phyloP scores from a whole-genome alignment of 1,284 basidiomycete species.

The Macrocystidia cucumis region DNA sequence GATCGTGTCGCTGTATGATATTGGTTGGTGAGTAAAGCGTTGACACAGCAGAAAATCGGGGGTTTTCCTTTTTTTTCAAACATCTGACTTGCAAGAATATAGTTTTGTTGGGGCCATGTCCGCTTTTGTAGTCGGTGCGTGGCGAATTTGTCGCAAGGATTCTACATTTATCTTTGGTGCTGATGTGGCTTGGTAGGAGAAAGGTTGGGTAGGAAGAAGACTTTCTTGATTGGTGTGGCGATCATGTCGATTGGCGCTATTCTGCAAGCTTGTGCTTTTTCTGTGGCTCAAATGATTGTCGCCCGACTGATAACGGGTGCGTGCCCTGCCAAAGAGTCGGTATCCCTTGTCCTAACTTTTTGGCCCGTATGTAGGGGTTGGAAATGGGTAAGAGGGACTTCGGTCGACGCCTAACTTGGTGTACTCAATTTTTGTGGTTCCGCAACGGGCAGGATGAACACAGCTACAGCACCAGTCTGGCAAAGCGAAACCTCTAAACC shows the following conservation, averaged over 20 bases:
- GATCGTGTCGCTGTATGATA: slow-evolving; percentile 39
- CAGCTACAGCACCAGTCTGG: slow-evolving; percentile 55
- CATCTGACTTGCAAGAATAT: not conserved
- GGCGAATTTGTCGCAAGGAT: not conserved
- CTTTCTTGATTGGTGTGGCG: slow-evolving; percentile 37
- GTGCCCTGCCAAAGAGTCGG: slow-evolving; percentile 5
- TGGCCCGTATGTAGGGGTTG: no score
- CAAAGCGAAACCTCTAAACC: slow-evolving; percentile 65
- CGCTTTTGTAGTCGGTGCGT: slow-evolving; percentile 32
- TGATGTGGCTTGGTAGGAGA: slow-evolving; percentile 24
- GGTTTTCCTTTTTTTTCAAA: no score
- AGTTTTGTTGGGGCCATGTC: slow-evolving; percentile 42
- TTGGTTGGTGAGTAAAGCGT: slow-evolving; percentile 33
- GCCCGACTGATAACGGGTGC: slow-evolving; percentile 40
- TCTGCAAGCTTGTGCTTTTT: slow-evolving; percentile 37
- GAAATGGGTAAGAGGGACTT: slow-evolving; percentile 35
- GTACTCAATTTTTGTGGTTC: not conserved
- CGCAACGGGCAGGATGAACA: slow-evolving; percentile 31
- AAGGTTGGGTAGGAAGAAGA: slow-evolving; percentile 38
- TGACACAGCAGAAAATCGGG: not conserved
- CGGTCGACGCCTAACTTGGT: slow-evolving; percentile 31
- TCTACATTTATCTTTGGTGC: not conserved
- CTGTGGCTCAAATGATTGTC: slow-evolving; percentile 41
- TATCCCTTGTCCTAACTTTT: no score
- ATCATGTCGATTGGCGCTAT: slow-evolving; percentile 49